phyloP scores from a whole-genome alignment of 2,329 filamentous ascomycete species.

The Fusarium phyllophilum region DNA sequence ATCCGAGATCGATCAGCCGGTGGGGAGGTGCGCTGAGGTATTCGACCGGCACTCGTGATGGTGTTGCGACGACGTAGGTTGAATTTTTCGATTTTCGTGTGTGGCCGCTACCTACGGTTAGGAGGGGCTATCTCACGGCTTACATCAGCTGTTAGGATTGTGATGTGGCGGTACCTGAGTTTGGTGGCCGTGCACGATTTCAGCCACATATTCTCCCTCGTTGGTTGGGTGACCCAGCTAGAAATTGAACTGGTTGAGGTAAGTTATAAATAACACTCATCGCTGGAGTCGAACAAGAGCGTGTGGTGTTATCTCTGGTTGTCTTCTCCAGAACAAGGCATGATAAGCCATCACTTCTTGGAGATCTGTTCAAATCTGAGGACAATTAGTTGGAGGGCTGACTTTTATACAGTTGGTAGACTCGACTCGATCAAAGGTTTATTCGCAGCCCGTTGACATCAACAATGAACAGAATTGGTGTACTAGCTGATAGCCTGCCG shows the following conservation, averaged over 20 bases:
- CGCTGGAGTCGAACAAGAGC: not conserved
- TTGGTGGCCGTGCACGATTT: not conserved
- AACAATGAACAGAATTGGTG: not conserved
- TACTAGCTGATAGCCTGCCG: not conserved
- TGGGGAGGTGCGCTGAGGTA: conserved; percentile 47
- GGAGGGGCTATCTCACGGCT: conserved; percentile 52
- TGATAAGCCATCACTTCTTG: not conserved
- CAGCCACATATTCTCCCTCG: conserved; percentile 1
- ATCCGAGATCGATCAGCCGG: conserved; percentile 53
- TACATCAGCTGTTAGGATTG: conserved; percentile 42
- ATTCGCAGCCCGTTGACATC: not conserved
- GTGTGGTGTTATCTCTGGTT: not conserved
- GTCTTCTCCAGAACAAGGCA: not conserved
- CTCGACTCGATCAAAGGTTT: not conserved
- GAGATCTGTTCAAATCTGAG: not conserved
- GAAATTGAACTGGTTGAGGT: not conserved
- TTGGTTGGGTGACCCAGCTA: not conserved
- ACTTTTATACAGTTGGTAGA: not conserved
- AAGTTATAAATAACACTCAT: not conserved
- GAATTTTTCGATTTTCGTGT: conserved; percentile 60
- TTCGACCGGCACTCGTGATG: conserved; percentile 53
- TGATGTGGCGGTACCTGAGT: not conserved
- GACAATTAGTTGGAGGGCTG: not conserved
- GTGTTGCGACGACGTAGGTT: conserved; percentile 50
- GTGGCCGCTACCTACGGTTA: conserved; percentile 53